Conservation (phyloP, 306 rosid genomes). For the Begonia masoniana region DNA sequence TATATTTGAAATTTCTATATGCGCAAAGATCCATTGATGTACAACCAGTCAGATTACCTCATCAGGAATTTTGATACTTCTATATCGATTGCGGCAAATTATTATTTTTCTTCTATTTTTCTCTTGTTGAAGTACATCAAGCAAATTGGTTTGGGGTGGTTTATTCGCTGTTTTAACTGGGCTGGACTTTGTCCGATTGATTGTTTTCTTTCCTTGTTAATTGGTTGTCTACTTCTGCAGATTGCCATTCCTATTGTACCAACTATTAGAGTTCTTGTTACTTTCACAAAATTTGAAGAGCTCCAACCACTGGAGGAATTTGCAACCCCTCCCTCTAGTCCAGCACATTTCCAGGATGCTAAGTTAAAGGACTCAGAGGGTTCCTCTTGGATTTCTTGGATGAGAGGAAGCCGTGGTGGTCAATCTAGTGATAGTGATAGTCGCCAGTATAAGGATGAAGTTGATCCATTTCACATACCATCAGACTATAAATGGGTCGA, state of each 20-base stretch:
- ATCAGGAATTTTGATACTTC: too few species aligned
- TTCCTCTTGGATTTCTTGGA: slow-evolving; percentile 93
- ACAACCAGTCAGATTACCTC: too few species aligned
- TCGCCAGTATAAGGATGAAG: slow-evolving; percentile 71
- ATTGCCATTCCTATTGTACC: slow-evolving; percentile 97
- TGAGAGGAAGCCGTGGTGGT: slow-evolving; percentile 85
- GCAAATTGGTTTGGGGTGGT: too few species aligned
- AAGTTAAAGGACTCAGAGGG: slow-evolving; percentile 85
- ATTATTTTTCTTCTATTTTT: too few species aligned
- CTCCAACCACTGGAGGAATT: slow-evolving; percentile 94
- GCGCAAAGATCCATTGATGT: too few species aligned
- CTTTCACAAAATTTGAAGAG: slow-evolving; percentile 97
- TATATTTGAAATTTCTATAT: too few species aligned
- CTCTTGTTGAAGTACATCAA: too few species aligned
- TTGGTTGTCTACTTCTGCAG: slow-evolving; percentile 22
- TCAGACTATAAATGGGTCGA: slow-evolving; percentile 91
- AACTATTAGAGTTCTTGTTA: slow-evolving; percentile 82
- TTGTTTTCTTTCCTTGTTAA: not conserved
- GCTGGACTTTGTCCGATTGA: not conserved
- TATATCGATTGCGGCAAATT: too few species aligned
- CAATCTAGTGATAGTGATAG: slow-evolving; percentile 85
- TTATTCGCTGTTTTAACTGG: too few species aligned
- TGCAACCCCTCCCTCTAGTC: slow-evolving; percentile 95
- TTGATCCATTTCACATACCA: slow-evolving; percentile 87
- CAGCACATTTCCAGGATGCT: slow-evolving; percentile 88